phyloP scores from a whole-genome alignment of 768 basidiomycete genomes.

The Punctularia strigosozonata region DNA sequence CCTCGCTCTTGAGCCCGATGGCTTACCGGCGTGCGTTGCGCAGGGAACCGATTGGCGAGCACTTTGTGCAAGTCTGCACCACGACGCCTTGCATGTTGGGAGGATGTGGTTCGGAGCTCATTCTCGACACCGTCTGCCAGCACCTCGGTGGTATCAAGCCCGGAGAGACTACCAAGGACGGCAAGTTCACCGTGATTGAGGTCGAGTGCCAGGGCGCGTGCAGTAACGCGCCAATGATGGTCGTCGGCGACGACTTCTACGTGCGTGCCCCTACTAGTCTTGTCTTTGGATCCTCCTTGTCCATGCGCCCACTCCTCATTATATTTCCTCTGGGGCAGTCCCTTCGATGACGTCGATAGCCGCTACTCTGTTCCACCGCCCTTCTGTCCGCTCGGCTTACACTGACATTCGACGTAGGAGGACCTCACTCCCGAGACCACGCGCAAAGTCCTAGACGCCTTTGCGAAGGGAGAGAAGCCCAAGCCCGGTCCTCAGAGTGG shows the following conservation, averaged over 20 bases:
- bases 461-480: constrained; percentile 74
- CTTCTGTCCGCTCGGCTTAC: not conserved
- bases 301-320: too few species aligned
- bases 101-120: constrained; percentile 85
- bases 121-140: constrained; percentile 71
- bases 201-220: constrained; percentile 99
- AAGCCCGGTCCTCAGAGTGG: constrained; percentile 91
- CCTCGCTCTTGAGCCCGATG: not conserved
- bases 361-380: not conserved
- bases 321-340: too few species aligned
- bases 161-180: constrained; percentile 89
- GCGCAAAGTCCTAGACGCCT: constrained; percentile 68
- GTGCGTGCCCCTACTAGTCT: constrained; percentile 30
- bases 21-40: not conserved
- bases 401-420: constrained; percentile 39
- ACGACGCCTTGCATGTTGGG: constrained; percentile 97
- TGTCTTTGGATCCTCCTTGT: constrained; percentile 6
- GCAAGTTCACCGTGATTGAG: constrained; percentile 95
- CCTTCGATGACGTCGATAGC: too few species aligned
- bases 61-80: constrained; percentile 97
- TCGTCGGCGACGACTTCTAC: constrained; percentile 93
- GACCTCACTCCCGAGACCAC: constrained; percentile 71
- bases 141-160: constrained; percentile 79
- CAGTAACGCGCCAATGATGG: constrained; percentile 96
- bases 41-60: constrained; percentile 86